Evolutionary conservation across 768 basidiomycete genomes (phyloP).

Genomic region (Boletellus ananas): DNA sequence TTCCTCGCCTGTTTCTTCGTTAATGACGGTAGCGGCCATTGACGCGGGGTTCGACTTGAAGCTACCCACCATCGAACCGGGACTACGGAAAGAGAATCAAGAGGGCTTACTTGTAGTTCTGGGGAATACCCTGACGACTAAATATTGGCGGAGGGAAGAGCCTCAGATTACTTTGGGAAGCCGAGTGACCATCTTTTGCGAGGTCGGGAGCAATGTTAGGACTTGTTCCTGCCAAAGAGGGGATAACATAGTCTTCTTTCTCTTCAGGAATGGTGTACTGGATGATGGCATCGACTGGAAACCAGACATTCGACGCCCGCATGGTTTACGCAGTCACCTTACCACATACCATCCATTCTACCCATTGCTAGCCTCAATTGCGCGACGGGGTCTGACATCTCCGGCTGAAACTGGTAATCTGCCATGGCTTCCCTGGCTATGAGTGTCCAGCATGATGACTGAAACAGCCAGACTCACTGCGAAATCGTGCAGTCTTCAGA

Average conservation of each 20-base stretch:
- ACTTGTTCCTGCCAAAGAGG: slow-evolving; percentile 25
- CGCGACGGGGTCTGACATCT: slow-evolving; percentile 64
- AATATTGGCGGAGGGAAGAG: slow-evolving; percentile 89
- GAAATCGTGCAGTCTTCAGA: slow-evolving; percentile 83
- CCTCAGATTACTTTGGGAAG: slow-evolving; percentile 55
- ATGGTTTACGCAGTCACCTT: not conserved
- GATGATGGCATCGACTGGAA: slow-evolving; percentile 66
- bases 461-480: slow-evolving; percentile 56
- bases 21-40: slow-evolving; percentile 58
- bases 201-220: slow-evolving; percentile 54
- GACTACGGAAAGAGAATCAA: not conserved
- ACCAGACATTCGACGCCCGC: slow-evolving; percentile 5
- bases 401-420: slow-evolving; percentile 86
- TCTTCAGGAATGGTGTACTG: slow-evolving; percentile 68
- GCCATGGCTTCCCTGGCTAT: slow-evolving; percentile 68
- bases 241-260: slow-evolving; percentile 55
- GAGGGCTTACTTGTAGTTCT: slow-evolving; percentile 67
- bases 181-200: slow-evolving; percentile 8
- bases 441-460: not conserved
- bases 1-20: slow-evolving; percentile 78
- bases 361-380: slow-evolving; percentile 72
- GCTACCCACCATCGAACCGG: slow-evolving; percentile 33
- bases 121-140: slow-evolving; percentile 73
- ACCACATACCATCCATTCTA: slow-evolving; percentile 69
- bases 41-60: slow-evolving; percentile 79